Evolutionary conservation across 306 rosid species (phyloP), one percentile per base, ranked within the genome.

Genomic region (Senna tora): DNA sequence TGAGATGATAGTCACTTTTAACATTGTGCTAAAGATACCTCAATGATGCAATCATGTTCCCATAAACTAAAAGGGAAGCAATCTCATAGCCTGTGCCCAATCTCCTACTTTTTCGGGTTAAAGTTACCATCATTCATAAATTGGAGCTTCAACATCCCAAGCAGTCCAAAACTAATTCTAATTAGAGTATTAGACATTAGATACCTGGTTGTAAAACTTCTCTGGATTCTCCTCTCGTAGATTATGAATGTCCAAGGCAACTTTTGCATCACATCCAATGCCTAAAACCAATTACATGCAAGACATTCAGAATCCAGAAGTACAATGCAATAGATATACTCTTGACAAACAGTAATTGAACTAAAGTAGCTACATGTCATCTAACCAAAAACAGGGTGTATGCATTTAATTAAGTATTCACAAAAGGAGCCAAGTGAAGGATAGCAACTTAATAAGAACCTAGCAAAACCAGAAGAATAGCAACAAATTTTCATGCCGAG

Each of bases 241-340:
- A 82, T 91, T 95, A 88, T 95, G 97, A 75, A 95, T 95, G 80
- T 95, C 99, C 79, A 95, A 82, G 82, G 97, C 97, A 85, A 95
- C 99, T 84, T 95, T 95, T 25, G 99, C 99, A 85, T 95, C 99
- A 71, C 99, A 95, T 15, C 99, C 99, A 77, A 95, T 83, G 78
- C 99, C 99, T 95, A 77, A 57, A 75, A 77, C 53, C 67, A 69
- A 79, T 72, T 61, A 56, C n/a, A 65, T 49, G 75, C 45, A 11
- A 75, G 28, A 36, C 69, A 78, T 33, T 74, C 60, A 59, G 55
- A 81, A 77, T 60, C 65, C 19, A 57, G 59, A 68, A 83, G 65
- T 30, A 32, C 66, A 67, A 76, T 50, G 60, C 72, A 73, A 66
- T 43, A 45, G 32, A 22, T 43, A 53, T 42, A 68, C 30, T 11